Percentiles rank a stretch among this genome's conserved stretches.
Evolutionary conservation across 495 filamentous ascomycete genomes (phyloP).

Genomic region (Penicillium daleae): DNA sequence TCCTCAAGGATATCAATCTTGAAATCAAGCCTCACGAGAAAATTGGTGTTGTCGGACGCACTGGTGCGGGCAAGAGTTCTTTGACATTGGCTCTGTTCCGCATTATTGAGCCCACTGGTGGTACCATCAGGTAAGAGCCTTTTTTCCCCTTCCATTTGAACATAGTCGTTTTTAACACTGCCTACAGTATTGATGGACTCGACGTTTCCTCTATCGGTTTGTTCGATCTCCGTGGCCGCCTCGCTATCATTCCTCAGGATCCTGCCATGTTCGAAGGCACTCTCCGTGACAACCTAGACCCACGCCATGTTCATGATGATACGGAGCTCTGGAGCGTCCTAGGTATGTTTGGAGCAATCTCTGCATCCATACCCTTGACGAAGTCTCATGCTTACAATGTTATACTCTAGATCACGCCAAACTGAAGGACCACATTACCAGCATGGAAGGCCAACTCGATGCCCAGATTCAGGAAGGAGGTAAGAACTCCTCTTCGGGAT

Average conservation of each 20-base stretch:
- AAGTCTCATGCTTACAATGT: conserved; percentile 21
- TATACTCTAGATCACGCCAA: conserved; percentile 77
- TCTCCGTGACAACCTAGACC: conserved; percentile 94
- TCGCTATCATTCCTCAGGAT: conserved; percentile 98
- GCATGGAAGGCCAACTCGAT: conserved; percentile 89
- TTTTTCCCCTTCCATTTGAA: not conserved
- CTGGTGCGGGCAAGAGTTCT: conserved; percentile 95
- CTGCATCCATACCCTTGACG: conserved; percentile 7
- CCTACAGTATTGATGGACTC: conserved; percentile 72
- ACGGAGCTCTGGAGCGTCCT: conserved; percentile 97
- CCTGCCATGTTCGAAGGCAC: conserved; percentile 97
- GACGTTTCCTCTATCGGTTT: conserved; percentile 91
- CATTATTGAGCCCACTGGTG: conserved; percentile 84
- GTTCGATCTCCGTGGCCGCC: conserved; percentile 81
- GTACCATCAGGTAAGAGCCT: conserved; percentile 64
- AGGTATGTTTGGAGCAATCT: conserved; percentile 57
- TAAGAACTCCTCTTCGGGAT: conserved; percentile 46
- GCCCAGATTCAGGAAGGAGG: conserved; percentile 92
- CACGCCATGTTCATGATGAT: conserved; percentile 92
- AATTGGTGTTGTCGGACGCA: conserved; percentile 95
- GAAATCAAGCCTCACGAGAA: conserved; percentile 96
- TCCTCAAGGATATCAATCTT: conserved; percentile 89
- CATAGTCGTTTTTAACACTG: conserved; percentile 21
- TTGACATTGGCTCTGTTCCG: conserved; percentile 92
- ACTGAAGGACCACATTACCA: conserved; percentile 85